These are phyloP conservation scores for Cymbopogon flexuosus DNA, from an alignment of 202 grass and related monocot species.

Conservation along the genomic window DNA sequence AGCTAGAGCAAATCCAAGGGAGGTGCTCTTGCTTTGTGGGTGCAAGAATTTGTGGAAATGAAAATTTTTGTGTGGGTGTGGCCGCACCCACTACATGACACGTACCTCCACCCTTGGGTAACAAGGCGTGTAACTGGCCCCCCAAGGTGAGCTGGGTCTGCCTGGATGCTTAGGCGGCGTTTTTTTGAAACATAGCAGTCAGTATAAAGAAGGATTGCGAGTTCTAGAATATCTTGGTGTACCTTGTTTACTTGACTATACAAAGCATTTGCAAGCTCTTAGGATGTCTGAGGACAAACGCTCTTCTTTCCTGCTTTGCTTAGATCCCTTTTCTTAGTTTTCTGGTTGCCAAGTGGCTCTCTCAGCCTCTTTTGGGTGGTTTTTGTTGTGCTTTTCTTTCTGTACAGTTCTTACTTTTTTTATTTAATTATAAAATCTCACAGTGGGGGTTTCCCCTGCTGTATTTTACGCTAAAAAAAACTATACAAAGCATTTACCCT, in stretches of 20 bases:
- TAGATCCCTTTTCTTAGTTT: too few species aligned
- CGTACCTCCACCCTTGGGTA: neutral
- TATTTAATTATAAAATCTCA: too few species aligned
- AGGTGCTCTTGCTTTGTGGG: too few species aligned
- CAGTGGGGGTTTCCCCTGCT: too few species aligned
- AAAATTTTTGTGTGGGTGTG: neutral
- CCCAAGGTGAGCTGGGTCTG: neutral
- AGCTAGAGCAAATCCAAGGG: neutral
- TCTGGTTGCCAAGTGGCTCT: too few species aligned
- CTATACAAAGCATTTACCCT: neutral
- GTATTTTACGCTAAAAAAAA: too few species aligned
- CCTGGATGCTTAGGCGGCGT: neutral
- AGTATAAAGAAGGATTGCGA: neutral
- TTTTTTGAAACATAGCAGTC: neutral
- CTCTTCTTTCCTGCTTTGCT: too few species aligned
- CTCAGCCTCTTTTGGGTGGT: too few species aligned
- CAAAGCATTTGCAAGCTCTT: neutral
- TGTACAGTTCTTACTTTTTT: too few species aligned
- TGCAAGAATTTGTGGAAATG: too few species aligned
- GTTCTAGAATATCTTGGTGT: neutral
- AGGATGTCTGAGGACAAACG: too few species aligned
- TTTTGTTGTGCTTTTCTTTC: too few species aligned
- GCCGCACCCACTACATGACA: neutral
- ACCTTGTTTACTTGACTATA: neutral
- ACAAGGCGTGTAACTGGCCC: neutral